Base-by-base conservation (phyloP, 345 rosid species). In the Aurinia saxatilis region DNA sequence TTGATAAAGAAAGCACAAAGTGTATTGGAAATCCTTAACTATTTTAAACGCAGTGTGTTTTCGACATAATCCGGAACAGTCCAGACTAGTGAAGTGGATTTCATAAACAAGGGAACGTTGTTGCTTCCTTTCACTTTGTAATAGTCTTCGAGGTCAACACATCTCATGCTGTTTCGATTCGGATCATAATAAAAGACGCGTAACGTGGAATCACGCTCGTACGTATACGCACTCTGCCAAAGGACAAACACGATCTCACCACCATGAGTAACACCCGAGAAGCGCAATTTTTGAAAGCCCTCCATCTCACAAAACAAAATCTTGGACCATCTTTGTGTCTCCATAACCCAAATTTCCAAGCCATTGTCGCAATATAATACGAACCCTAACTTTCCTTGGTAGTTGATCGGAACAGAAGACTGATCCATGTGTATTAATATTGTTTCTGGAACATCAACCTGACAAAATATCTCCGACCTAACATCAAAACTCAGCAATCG, bases 371-470 rank as follows among this genome's bases (percentile, higher is more conserved):
- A 3, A n/a, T 34, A n/a, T n/a, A n/a, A 56, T 7, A 56, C 16
- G 6, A 39, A 44, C 15, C 61, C 48, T 39, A 39, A 39, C 36
- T 56, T 56, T 9, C 48, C 61, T 56, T 56, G 35, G 48, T 56
- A 56, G 48, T 25, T 39, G 25, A 56, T 23, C 13, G 25, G 10
- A 23, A 0, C 0, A 13, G 2, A 25, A n/a, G n/a, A n/a, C n/a
- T n/a, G n/a, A n/a, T n/a, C n/a, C n/a, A n/a, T n/a, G n/a, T n/a
- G n/a, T n/a, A n/a, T n/a, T n/a, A n/a, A 0, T 39, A 16, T n/a
- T n/a, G n/a, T 10, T 40, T 57, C 2, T 10, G 49, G 45, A 19
- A 18, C n/a, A 4, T 36, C 33, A 0, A 54, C 12, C 12, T 54
- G 11, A 54, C 7, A 2, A 54, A 54, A 54, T 10, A 36, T 21